Conservation (phyloP, 1,139 yeast genomes). For the Pichia sp. region DNA sequence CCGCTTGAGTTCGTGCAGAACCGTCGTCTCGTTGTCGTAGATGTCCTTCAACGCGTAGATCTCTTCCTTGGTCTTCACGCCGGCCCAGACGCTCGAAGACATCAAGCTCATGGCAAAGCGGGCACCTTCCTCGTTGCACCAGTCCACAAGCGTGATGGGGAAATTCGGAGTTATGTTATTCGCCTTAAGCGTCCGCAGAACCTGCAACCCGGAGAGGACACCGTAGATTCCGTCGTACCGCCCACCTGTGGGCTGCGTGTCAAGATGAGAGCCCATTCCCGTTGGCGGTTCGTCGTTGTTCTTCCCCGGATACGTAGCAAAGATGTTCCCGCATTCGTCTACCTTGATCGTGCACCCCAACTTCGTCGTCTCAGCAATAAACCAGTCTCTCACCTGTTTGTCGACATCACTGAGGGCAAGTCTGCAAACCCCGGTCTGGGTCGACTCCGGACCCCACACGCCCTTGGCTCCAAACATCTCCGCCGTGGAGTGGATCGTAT, state of each 20-base stretch:
- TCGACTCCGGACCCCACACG: slow-evolving; percentile 54
- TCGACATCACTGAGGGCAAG: slow-evolving; percentile 60
- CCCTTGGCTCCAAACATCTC: slow-evolving; percentile 55
- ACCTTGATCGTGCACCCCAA: slow-evolving; percentile 57
- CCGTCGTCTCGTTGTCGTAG: slow-evolving; percentile 50
- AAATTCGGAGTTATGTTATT: slow-evolving; percentile 54
- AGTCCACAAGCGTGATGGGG: slow-evolving; percentile 61
- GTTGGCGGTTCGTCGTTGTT: slow-evolving; percentile 47
- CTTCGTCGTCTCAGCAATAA: slow-evolving; percentile 45
- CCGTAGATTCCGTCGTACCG: slow-evolving; percentile 71
- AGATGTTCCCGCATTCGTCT: slow-evolving; percentile 66
- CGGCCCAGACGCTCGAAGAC: slow-evolving; percentile 69
- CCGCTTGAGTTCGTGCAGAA: slow-evolving; percentile 51
- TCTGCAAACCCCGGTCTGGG: slow-evolving; percentile 61
- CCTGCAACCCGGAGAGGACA: slow-evolving; percentile 64
- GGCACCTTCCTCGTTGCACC: slow-evolving; percentile 83
- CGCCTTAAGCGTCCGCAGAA: slow-evolving; percentile 59
- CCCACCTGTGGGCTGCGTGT: slow-evolving; percentile 80
- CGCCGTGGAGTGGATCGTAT: slow-evolving; percentile 61
- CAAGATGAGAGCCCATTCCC: slow-evolving; percentile 70
- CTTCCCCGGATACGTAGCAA: slow-evolving; percentile 61
- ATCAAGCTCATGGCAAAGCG: slow-evolving; percentile 65
- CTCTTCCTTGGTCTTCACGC: slow-evolving; percentile 42
- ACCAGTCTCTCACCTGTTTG: slow-evolving; percentile 67
- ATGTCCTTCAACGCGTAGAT: slow-evolving; percentile 51